Evolutionary conservation across 306 rosid species (phyloP).

Genomic region (Acmispon strigosus): DNA sequence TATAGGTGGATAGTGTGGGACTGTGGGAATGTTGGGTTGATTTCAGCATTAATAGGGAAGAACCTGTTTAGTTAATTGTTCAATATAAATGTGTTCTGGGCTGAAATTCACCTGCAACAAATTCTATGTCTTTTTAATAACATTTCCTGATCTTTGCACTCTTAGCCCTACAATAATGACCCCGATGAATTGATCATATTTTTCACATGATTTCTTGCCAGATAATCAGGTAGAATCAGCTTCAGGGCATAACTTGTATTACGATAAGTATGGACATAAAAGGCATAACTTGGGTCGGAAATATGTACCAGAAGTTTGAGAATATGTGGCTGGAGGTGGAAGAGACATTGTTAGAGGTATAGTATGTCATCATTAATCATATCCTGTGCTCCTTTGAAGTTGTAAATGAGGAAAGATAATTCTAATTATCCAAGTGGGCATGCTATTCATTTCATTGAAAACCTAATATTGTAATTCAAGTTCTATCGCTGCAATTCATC

Average conservation of each 20-base stretch:
- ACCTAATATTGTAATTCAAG: background rate
- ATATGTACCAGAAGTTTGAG: conserved; percentile 65
- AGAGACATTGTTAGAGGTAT: conserved; percentile 65
- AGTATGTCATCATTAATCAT: conserved; percentile 8
- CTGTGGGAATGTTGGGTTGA: background rate
- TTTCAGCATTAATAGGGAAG: background rate
- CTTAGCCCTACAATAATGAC: background rate
- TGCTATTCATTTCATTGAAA: background rate
- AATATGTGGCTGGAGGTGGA: conserved; percentile 79
- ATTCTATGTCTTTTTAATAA: background rate
- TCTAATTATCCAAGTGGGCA: background rate
- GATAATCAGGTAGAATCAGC: conserved; percentile 23
- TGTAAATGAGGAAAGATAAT: background rate
- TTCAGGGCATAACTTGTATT: conserved; percentile 20
- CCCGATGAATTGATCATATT: background rate
- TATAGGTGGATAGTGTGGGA: background rate
- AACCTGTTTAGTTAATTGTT: background rate
- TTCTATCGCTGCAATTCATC: background rate
- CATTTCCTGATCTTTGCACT: conserved; percentile 1
- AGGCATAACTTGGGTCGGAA: conserved; percentile 73
- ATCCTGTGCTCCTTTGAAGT: background rate
- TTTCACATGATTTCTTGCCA: conserved; percentile 15
- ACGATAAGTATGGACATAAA: conserved; percentile 49
- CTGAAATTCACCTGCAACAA: background rate
- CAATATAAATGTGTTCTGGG: background rate